These are phyloP conservation scores for Yamadazyma atmosphaerica DNA, from an alignment of 1,139 yeast species.

Conservation along the genomic window DNA sequence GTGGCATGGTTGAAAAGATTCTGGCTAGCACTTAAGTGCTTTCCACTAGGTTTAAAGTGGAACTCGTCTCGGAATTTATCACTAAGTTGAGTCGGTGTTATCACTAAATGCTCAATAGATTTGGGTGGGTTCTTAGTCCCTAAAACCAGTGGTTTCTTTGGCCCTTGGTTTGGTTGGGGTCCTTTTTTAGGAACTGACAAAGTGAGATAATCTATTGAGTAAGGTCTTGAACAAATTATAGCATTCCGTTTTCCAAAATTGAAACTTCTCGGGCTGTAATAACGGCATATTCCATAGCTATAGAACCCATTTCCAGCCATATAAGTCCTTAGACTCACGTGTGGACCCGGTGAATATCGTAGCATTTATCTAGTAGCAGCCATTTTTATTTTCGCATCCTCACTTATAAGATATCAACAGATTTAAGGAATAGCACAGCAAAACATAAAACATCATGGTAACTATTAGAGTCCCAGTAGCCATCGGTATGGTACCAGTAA, in stretches of 20 bases:
- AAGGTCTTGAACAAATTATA: neutral
- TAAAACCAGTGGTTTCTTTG: slow-evolving; percentile 4
- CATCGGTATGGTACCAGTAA: slow-evolving; percentile 30
- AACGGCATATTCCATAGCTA: too few relatives aligned
- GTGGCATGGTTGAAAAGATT: slow-evolving; percentile 46
- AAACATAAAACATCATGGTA: too few relatives aligned
- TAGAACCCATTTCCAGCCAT: too few relatives aligned
- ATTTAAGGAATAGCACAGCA: too few relatives aligned
- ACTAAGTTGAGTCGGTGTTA: slow-evolving; percentile 28
- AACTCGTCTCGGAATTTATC: slow-evolving; percentile 22
- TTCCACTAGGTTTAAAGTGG: slow-evolving; percentile 14
- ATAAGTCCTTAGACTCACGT: too few relatives aligned
- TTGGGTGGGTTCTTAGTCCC: slow-evolving; percentile 6
- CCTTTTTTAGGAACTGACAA: slow-evolving; percentile 3
- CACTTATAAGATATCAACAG: neutral
- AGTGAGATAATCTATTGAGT: slow-evolving; percentile 5
- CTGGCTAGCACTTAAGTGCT: slow-evolving; percentile 12
- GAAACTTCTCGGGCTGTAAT: too few relatives aligned
- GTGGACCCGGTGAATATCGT: too few relatives aligned
- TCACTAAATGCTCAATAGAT: slow-evolving; percentile 10
- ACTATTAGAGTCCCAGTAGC: slow-evolving; percentile 25
- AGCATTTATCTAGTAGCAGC: too few relatives aligned
- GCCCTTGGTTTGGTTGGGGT: neutral
- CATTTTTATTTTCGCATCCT: slow-evolving; percentile 1
- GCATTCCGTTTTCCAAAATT: too few relatives aligned